A percentile compares a stretch with the other conserved stretches of the same genome.
These are phyloP conservation scores for Talaromyces sp. DNA, from an alignment of 2,329 filamentous ascomycete genomes.

Conservation along the genomic window DNA sequence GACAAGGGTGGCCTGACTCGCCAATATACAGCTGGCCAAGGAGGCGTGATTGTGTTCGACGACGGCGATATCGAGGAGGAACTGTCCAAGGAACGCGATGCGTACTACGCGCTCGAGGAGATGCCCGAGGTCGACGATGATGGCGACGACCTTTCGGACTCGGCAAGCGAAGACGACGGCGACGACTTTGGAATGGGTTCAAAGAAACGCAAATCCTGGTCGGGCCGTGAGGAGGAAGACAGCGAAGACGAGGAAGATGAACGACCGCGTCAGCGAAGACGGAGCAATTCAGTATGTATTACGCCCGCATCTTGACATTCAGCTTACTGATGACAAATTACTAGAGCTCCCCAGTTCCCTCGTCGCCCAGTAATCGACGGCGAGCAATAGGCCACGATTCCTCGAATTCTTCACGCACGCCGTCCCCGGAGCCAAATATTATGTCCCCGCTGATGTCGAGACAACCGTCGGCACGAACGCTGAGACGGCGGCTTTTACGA, in stretches of 20 bases:
- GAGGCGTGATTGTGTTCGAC: constrained; percentile 90
- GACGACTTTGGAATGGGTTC: constrained; percentile 26
- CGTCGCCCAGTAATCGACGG: constrained; percentile 38
- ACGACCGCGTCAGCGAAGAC: constrained; percentile 71
- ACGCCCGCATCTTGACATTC: background rate
- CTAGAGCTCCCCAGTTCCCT: constrained; percentile 37
- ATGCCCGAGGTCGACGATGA: constrained; percentile 88
- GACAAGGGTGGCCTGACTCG: constrained; percentile 67
- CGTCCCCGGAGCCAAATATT: constrained; percentile 38
- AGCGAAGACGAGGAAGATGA: constrained; percentile 66
- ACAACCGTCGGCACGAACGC: constrained; percentile 63
- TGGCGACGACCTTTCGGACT: constrained; percentile 57
- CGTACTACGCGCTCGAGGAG: constrained; percentile 77
- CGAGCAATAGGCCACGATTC: constrained; percentile 35
- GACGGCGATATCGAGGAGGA: constrained; percentile 93
- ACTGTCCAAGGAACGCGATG: constrained; percentile 66
- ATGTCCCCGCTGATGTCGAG: constrained; percentile 43
- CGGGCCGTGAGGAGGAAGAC: constrained; percentile 65
- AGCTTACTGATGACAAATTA: constrained; percentile 13
- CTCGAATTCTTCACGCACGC: constrained; percentile 44
- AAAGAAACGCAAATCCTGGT: constrained; percentile 76
- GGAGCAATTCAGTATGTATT: constrained; percentile 74
- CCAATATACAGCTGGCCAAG: constrained; percentile 70
- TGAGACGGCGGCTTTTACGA: constrained; percentile 69
- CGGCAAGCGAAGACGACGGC: constrained; percentile 55